Conservation (phyloP, 2,329 filamentous ascomycete genomes). For the Penicillium sp. region DNA sequence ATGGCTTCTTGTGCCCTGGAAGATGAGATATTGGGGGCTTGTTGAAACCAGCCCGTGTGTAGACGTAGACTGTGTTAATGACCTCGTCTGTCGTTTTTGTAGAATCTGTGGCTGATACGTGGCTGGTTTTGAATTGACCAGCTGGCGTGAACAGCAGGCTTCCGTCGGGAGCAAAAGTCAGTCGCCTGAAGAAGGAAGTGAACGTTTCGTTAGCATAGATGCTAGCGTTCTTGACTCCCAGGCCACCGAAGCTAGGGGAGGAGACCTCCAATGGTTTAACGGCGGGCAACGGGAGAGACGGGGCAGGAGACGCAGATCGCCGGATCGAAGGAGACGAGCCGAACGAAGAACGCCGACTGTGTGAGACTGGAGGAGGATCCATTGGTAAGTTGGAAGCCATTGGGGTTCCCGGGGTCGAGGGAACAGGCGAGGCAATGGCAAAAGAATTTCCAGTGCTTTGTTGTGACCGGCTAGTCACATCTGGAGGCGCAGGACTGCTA, state of each 20-base stretch:
- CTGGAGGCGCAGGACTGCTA: conserved; percentile 85
- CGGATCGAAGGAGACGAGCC: conserved; percentile 72
- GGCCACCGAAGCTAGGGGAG: conserved; percentile 63
- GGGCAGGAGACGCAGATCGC: conserved; percentile 87
- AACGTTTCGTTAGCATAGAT: conserved; percentile 96
- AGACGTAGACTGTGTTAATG: conserved; percentile 97
- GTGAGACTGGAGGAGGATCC: conserved; percentile 90
- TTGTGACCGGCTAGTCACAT: conserved; percentile 52
- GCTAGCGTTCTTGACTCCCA: conserved; percentile 76
- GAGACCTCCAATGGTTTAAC: conserved; percentile 93
- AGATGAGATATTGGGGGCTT: conserved; percentile 93
- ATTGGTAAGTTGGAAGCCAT: conserved; percentile 86
- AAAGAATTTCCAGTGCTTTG: conserved; percentile 40
- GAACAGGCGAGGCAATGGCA: conserved; percentile 74
- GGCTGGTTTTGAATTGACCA: conserved; percentile 86
- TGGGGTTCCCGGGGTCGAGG: conserved; percentile 90
- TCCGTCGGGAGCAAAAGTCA: conserved; percentile 94
- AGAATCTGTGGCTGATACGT: conserved; percentile 64
- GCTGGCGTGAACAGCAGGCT: conserved; percentile 91
- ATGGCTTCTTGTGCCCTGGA: conserved; percentile 96
- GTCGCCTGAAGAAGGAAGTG: conserved; percentile 90
- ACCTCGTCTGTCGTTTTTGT: conserved; percentile 76
- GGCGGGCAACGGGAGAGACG: conserved; percentile 87
- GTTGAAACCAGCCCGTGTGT: conserved; percentile 92
- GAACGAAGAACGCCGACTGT: conserved; percentile 93